A percentile compares a stretch with the other conserved stretches of the same genome.
phyloP scores from a whole-genome alignment of 192 early-diverging fungal genomes.

The Gonapodya prolifera region DNA sequence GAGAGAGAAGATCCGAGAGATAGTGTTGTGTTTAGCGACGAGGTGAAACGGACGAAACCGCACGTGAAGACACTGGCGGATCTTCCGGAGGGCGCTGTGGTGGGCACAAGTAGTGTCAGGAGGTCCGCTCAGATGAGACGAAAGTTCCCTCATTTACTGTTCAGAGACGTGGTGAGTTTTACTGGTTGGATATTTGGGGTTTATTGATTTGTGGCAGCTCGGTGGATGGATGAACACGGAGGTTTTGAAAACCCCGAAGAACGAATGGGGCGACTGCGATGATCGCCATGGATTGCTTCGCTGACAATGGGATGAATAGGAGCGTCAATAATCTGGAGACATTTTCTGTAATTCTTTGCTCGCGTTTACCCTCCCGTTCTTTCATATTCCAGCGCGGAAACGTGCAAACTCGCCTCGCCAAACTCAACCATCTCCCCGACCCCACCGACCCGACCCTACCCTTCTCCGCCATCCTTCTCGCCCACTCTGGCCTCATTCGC shows the following conservation, averaged over 20 bases:
- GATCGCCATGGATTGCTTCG: too few species aligned
- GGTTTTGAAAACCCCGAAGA: too few species aligned
- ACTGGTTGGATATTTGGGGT: constrained; percentile 1
- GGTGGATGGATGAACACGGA: too few species aligned
- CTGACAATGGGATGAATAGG: too few species aligned
- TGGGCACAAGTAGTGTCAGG: constrained; percentile 83
- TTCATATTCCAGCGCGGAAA: constrained; percentile 36
- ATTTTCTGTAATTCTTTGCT: not conserved
- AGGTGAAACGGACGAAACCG: not conserved
- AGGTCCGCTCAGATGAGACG: constrained; percentile 74
- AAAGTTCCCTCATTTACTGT: constrained; percentile 59
- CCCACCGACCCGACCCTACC: constrained; percentile 22
- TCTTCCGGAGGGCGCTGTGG: constrained; percentile 57
- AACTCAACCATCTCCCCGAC: constrained; percentile 70
- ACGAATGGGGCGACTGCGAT: too few species aligned
- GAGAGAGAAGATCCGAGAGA: constrained; percentile 86
- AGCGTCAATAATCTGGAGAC: too few species aligned
- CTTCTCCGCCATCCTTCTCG: constrained; percentile 70
- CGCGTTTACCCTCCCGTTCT: not conserved
- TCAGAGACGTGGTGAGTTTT: constrained; percentile 60
- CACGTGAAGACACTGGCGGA: constrained; percentile 26
- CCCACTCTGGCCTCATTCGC: constrained; percentile 72
- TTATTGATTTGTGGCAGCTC: too few species aligned
- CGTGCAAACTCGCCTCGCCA: constrained; percentile 76
- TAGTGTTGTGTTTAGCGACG: constrained; percentile 58